Evolutionary conservation across 805 yeast species (phyloP).

Genomic region (Candida incommunis): DNA sequence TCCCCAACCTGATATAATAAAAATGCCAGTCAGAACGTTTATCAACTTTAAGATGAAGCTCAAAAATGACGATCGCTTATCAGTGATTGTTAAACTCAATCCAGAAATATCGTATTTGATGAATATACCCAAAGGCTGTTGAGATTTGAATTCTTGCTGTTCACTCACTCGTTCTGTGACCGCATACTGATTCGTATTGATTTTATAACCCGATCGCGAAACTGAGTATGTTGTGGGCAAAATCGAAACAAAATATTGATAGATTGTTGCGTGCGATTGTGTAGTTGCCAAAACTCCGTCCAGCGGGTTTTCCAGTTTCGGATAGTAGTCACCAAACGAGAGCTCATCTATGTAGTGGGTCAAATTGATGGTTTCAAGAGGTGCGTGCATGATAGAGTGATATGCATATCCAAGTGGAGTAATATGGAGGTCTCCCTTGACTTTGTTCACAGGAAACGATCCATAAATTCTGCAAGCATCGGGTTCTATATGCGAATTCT

Average conservation of each 20-base stretch:
- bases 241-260: slow-evolving; percentile 56
- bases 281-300: slow-evolving; percentile 57
- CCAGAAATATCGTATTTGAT: slow-evolving; percentile 86
- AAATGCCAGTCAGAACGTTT: slow-evolving; percentile 72
- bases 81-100: slow-evolving; percentile 52
- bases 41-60: slow-evolving; percentile 67
- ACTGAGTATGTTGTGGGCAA: slow-evolving; percentile 71
- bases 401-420: slow-evolving; percentile 66
- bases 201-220: slow-evolving; percentile 41
- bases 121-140: slow-evolving; percentile 56
- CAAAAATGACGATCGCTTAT: slow-evolving; percentile 59
- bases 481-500: slow-evolving; percentile 5
- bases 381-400: slow-evolving; percentile 36
- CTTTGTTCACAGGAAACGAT: slow-evolving; percentile 68
- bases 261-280: slow-evolving; percentile 30
- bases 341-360: slow-evolving; percentile 77
- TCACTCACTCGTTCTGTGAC: slow-evolving; percentile 11
- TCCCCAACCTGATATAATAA: slow-evolving; percentile 15
- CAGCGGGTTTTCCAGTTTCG: slow-evolving; percentile 75
- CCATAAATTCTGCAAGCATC: slow-evolving; percentile 78
- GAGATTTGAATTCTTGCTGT: slow-evolving; percentile 14
- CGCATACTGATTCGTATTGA: slow-evolving; percentile 83
- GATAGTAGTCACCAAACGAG: slow-evolving; percentile 83
- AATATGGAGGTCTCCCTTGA: slow-evolving; percentile 73
- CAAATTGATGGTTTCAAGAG: slow-evolving; percentile 39